Evolutionary conservation across 2,329 filamentous ascomycete species (phyloP).

Genomic region (Neonectria punicea): DNA sequence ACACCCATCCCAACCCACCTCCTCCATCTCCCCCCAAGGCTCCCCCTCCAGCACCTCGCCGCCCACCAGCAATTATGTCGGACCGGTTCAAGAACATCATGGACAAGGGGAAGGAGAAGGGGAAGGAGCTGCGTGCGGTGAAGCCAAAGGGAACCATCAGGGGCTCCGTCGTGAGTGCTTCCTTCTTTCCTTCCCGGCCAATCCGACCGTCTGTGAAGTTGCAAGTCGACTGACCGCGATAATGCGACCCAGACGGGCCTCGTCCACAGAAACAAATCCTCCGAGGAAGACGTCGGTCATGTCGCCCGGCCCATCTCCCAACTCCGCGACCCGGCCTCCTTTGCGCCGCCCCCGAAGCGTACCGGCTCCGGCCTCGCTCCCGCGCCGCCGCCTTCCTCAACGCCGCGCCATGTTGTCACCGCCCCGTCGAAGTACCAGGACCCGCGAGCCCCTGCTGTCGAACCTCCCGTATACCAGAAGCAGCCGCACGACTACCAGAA

Average conservation of each 20-base stretch:
- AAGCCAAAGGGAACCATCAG: constrained; percentile 54
- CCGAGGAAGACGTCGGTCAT: constrained; percentile 47
- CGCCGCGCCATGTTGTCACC: constrained; percentile 42
- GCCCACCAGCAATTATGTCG: constrained; percentile 49
- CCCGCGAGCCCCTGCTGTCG: constrained; percentile 35
- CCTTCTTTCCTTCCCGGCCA: constrained; percentile 13
- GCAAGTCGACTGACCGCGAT: not conserved
- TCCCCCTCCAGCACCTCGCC: not conserved
- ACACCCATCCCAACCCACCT: not conserved
- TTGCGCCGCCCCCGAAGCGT: constrained; percentile 82
- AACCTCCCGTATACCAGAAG: constrained; percentile 26
- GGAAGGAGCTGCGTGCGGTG: constrained; percentile 54
- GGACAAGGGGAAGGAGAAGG: constrained; percentile 9
- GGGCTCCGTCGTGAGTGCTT: constrained; percentile 55
- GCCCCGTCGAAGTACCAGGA: constrained; percentile 50
- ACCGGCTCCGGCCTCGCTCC: constrained; percentile 49
- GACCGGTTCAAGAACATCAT: constrained; percentile 57
- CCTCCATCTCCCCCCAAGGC: not conserved
- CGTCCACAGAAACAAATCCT: constrained; percentile 53
- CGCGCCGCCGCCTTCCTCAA: constrained; percentile 39
- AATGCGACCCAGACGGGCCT: constrained; percentile 54
- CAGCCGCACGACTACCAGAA: constrained; percentile 19
- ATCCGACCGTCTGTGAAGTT: not conserved
- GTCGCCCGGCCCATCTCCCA: constrained; percentile 71
- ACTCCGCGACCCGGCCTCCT: constrained; percentile 79